Evolutionary conservation across 73 alveolate species (phyloP), one percentile per base, ranked within the genome.

Genomic region (Symbiodinium natans): DNA sequence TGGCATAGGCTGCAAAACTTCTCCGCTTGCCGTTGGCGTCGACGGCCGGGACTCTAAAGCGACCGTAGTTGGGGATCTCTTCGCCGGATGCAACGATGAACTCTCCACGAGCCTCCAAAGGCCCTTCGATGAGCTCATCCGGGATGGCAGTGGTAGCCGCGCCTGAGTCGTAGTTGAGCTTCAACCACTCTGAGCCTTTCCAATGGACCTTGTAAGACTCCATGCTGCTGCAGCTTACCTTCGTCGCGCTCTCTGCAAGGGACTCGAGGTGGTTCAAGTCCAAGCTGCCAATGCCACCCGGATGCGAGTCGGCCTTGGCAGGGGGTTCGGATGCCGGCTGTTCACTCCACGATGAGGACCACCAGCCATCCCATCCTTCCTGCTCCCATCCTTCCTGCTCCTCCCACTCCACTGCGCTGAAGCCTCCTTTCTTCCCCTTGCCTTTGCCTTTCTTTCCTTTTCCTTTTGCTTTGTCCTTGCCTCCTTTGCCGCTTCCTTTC

Each of bases 81-180:
- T 34, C 77, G 29, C 93, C 93, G 21, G 39, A 34, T 1, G 93
- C 93, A 29, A 84, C 93, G 19, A 19, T 84, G 80, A 84, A 84
- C 77, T 84, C 80, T 27, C 93, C 93, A 6, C 17, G 34, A 1
- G 21, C 33, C n/a, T 42, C 23, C 48, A 84, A 3, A 10, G 40
- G 59, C 46, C 41, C 93, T 25, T 41, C 80, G 21, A 33, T 71
- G 75, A 84, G 43, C 93, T 84, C 93, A 31, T 23, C 46, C 27
- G 93, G 93, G 9, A 84, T 2, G 2, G 46, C 93, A 0, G 82
- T 84, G 3, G 80, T 29, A 10, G 73, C 93, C 0, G 93, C 93
- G 34, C 93, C 93, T 21, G 38, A 11, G 31, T 84, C 93, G 46
- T 84, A 84, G 77, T 43, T 84, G 41, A 84, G 23, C 21, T 39